Base-by-base conservation (phyloP, 192 early-diverging fungal genomes). In the Umbelopsis sp. region DNA sequence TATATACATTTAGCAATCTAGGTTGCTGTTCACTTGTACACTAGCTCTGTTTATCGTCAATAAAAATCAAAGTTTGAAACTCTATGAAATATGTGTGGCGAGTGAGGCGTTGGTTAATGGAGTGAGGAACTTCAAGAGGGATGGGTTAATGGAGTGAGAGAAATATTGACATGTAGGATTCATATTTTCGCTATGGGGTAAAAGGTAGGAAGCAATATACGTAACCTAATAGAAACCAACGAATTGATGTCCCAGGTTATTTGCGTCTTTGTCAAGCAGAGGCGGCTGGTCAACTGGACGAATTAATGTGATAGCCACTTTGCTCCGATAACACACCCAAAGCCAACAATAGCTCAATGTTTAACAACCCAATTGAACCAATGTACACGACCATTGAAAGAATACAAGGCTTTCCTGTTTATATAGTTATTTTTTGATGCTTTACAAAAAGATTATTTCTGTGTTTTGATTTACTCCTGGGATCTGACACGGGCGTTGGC, bases 401-500 rank as follows among this genome's bases (percentile, higher is more conserved):
- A 49, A 49, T 49, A 49, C 6, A 49, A 49, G 48, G 48, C 48
- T 49, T 61, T 61, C 55, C 27, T 61, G 55, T 61, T 61, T 61
- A 61, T 61, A 61, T 61, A 61, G 33, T 25, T 25, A 35, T 35
- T 61, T 27, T 55, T 61, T 61, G 55, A 61, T 61, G 55, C 23
- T 61, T 61, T 61, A 61, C 55, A 61, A 61, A 61, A 61, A 61
- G 55, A 61, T 61, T 22, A 61, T 61, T 61, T 61, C 55, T 61
- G 55, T 61, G 55, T 61, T 41, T 41, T 41, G 1, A 53, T 81
- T 86, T 91, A 91, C 85, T 90, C 91, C 79, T 92, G 86, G 71
- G 85, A 78, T 76, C 91, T 84, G 80, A 98, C 85, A 75, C 93
- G 89, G 71, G 88, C 95, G 83, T 86, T 88, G 65, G 91, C 91